These are phyloP conservation scores for Yamadazyma kitorensis DNA, from an alignment of 805 yeast species.

Conservation along the genomic window DNA sequence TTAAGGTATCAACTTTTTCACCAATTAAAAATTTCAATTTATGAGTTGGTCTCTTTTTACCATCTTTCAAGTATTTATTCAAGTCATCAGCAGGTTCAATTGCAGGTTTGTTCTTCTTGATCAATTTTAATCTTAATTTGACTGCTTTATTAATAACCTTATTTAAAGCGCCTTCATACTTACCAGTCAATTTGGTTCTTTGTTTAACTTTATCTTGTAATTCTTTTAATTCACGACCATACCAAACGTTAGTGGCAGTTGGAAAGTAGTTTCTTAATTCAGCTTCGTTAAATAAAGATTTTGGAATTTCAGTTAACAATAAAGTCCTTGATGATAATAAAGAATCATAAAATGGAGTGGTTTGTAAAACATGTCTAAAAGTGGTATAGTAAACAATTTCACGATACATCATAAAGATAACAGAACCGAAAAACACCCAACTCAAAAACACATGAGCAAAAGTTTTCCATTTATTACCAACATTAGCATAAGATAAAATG, in stretches of 20 bases:
- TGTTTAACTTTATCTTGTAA: constrained; percentile 57
- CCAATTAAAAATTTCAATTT: constrained; percentile 70
- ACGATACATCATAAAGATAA: constrained; percentile 65
- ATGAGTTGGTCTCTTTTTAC: constrained; percentile 78
- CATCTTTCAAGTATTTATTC: constrained; percentile 61
- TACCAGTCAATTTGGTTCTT: constrained; percentile 56
- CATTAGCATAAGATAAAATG: constrained; percentile 60
- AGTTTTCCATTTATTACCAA: constrained; percentile 57
- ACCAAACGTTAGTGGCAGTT: constrained; percentile 55
- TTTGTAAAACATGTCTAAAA: constrained; percentile 69
- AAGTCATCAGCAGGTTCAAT: constrained; percentile 59
- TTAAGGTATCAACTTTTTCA: constrained; percentile 79
- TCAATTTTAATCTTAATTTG: constrained; percentile 50
- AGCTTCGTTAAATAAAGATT: constrained; percentile 44
- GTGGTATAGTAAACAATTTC: constrained; percentile 70
- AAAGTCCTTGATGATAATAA: constrained; percentile 69
- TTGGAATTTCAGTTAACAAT: constrained; percentile 66
- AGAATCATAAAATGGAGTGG: constrained; percentile 71
- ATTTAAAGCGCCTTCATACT: constrained; percentile 66
- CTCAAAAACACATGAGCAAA: constrained; percentile 76
- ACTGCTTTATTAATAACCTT: constrained; percentile 58
- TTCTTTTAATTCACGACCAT: constrained; percentile 60
- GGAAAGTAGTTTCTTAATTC: constrained; percentile 61
- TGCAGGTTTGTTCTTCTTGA: constrained; percentile 54
- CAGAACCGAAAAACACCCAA: constrained; percentile 69